Conservation (phyloP, 1,284 basidiomycete species). For the Caloboletus firmus region DNA sequence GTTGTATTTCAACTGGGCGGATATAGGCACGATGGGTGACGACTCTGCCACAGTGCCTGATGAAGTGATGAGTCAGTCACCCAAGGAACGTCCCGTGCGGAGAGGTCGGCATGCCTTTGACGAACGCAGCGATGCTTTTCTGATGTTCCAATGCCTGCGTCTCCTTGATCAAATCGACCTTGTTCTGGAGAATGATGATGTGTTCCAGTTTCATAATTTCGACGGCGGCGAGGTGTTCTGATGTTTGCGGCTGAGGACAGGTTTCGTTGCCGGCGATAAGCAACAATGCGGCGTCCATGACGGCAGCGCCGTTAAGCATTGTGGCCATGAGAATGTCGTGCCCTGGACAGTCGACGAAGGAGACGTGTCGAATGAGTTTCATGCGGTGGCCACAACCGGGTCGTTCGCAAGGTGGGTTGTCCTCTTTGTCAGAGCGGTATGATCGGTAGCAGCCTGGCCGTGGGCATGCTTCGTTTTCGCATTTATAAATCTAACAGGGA, state of each 20-base stretch:
- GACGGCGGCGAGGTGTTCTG: conserved; percentile 96
- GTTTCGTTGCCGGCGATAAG: conserved; percentile 97
- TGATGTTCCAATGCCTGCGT: conserved; percentile 89
- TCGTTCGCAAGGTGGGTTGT: conserved; percentile 89
- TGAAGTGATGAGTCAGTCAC: neutral
- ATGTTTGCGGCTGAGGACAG: conserved; percentile 98
- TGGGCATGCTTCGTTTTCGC: conserved; percentile 90
- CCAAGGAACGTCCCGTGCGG: neutral
- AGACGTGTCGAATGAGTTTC: conserved; percentile 92
- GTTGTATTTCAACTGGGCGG: conserved; percentile 98
- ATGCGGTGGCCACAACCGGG: conserved; percentile 89
- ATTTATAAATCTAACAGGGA: conserved; percentile 88
- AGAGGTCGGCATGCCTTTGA: conserved; percentile 65
- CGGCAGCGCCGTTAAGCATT: conserved; percentile 99
- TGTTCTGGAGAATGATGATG: conserved; percentile 98
- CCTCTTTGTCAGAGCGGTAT: conserved; percentile 93
- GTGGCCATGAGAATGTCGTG: conserved; percentile 99
- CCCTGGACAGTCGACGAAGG: conserved; percentile 95
- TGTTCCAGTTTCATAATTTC: conserved; percentile 99
- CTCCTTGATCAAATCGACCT: conserved; percentile 95
- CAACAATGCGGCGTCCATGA: conserved; percentile 97
- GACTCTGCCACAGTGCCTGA: conserved; percentile 93
- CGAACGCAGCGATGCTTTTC: conserved; percentile 90
- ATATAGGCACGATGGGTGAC: conserved; percentile 98
- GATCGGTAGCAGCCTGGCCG: conserved; percentile 93